Conservation (phyloP, 768 basidiomycete genomes). For the Pulveroboletus frians region DNA sequence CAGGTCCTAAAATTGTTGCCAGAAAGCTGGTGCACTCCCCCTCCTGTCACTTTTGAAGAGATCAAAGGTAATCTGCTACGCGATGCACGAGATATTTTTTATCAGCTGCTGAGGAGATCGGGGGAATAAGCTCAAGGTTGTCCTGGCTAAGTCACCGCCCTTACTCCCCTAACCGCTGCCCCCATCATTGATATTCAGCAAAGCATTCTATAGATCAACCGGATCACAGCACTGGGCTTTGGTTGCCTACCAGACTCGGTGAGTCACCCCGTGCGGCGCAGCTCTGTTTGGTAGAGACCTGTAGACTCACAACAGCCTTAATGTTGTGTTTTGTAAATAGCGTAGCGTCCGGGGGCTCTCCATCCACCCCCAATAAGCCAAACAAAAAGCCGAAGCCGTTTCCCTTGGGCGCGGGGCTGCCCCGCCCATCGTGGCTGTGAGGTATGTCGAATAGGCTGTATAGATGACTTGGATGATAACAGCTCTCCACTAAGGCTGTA, state of each 20-base stretch:
- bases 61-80: too few relatives aligned
- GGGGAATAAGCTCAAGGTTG: too few relatives aligned
- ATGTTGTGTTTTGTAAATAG: not conserved
- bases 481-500: slow-evolving; percentile 11
- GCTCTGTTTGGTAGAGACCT: not conserved
- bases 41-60: too few relatives aligned
- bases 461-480: not conserved
- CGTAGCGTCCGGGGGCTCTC: not conserved
- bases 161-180: too few relatives aligned
- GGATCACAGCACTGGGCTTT: not conserved
- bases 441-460: slow-evolving; percentile 15
- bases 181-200: too few relatives aligned
- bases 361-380: not conserved
- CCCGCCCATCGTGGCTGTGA: slow-evolving; percentile 20
- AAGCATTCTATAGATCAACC: not conserved
- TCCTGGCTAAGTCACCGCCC: too few relatives aligned
- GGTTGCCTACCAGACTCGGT: not conserved
- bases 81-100: too few relatives aligned
- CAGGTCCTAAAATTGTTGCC: too few relatives aligned
- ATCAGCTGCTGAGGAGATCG: too few relatives aligned
- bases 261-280: not conserved
- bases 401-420: slow-evolving; percentile 2
- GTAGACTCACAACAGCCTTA: not conserved
- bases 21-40: too few relatives aligned
- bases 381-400: not conserved